phyloP scores from a whole-genome alignment of 176 grass and related monocot species.

The Alloteropsis semialata region DNA sequence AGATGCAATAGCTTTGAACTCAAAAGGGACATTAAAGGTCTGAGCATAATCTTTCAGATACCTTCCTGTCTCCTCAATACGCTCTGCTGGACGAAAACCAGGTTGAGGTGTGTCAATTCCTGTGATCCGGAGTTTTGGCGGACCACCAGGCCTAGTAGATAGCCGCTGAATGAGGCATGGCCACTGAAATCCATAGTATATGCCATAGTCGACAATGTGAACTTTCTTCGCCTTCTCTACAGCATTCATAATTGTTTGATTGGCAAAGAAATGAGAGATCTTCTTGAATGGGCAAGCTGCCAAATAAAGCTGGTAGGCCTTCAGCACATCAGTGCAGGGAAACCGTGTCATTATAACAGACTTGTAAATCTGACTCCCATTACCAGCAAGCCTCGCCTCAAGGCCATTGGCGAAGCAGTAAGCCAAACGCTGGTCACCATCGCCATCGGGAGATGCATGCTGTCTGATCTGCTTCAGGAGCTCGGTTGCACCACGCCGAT shows the following conservation, averaged over 20 bases:
- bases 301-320: constrained; percentile 84
- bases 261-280: constrained; percentile 89
- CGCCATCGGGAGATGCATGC: constrained; percentile 54
- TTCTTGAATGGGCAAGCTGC: constrained; percentile 93
- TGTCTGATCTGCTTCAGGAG: constrained; percentile 92
- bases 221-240: constrained; percentile 64
- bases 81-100: constrained; percentile 74
- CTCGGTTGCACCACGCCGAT: constrained; percentile 57
- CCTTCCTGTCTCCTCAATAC: constrained; percentile 75
- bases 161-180: constrained; percentile 85
- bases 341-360: constrained; percentile 37
- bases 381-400: constrained; percentile 87
- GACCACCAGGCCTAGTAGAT: constrained; percentile 42
- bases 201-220: constrained; percentile 86
- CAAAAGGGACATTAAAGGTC: constrained; percentile 72
- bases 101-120: constrained; percentile 77
- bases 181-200: constrained; percentile 96
- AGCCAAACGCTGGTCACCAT: constrained; percentile 78
- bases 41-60: constrained; percentile 78
- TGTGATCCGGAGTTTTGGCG: constrained; percentile 79
- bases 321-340: constrained; percentile 71
- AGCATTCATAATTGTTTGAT: constrained; percentile 81
- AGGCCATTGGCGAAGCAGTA: constrained; percentile 87
- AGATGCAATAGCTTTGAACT: constrained; percentile 65
- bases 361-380: constrained; percentile 82